phyloP scores from a whole-genome alignment of 1,139 yeast species.

The Nadsonia starkeyi-henricii region DNA sequence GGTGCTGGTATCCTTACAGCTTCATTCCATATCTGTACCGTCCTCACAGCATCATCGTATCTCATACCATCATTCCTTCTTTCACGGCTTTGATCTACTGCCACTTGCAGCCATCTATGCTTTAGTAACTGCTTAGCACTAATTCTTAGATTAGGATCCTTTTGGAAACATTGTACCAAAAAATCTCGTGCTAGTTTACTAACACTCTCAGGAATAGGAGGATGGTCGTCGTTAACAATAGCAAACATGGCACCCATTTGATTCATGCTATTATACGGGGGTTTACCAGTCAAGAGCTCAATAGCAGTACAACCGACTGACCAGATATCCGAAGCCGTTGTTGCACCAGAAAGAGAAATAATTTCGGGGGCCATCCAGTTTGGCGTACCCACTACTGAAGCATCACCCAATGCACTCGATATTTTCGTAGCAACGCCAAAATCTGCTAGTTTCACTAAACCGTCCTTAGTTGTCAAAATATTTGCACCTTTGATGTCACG shows the following conservation, averaged over 20 bases:
- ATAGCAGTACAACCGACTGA: conserved; percentile 90
- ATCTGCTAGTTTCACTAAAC: conserved; percentile 58
- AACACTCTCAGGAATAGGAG: conserved; percentile 56
- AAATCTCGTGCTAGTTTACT: conserved; percentile 43
- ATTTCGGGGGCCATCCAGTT: conserved; percentile 88
- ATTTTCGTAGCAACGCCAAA: conserved; percentile 60
- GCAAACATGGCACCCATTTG: conserved; percentile 89
- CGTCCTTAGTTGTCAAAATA: conserved; percentile 45
- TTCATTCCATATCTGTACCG: conserved; percentile 21
- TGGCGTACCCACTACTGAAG: conserved; percentile 47
- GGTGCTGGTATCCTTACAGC: conserved; percentile 2
- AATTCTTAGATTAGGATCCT: conserved; percentile 48
- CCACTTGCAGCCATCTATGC: conserved; percentile 48
- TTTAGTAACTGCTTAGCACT: conserved; percentile 41
- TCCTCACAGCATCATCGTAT: conserved; percentile 21
- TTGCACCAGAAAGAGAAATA: conserved; percentile 66
- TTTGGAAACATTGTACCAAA: conserved; percentile 62
- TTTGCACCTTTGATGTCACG: conserved; percentile 74
- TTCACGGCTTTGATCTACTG: conserved; percentile 6
- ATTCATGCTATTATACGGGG: conserved; percentile 72
- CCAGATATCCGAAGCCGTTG: conserved; percentile 63
- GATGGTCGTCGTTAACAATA: conserved; percentile 72
- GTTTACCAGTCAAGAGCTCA: conserved; percentile 73
- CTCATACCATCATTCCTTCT: conserved; percentile 9
- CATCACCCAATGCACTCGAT: conserved; percentile 11